These are phyloP conservation scores for Fraxinus nigra DNA, from an alignment of 305 asterid genomes.

Conservation along the genomic window DNA sequence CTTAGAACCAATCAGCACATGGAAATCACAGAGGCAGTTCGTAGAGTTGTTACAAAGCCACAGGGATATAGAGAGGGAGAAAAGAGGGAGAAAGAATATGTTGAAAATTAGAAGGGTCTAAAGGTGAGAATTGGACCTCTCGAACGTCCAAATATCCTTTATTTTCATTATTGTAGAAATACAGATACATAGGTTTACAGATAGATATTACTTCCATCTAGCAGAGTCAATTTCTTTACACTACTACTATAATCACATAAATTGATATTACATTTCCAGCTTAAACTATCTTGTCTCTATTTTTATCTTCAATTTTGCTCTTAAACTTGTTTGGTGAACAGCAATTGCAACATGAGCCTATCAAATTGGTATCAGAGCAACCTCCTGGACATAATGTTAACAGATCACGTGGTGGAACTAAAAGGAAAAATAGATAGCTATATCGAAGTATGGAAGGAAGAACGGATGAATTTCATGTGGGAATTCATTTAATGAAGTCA, in stretches of 20 bases:
- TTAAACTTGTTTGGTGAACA: neutral
- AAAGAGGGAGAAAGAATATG: neutral
- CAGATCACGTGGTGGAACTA: neutral
- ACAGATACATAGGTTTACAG: neutral
- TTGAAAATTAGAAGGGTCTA: neutral
- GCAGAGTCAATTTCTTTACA: neutral
- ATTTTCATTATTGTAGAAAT: neutral
- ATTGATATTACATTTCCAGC: neutral
- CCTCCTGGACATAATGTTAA: neutral
- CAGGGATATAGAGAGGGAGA: neutral
- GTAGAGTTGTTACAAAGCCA: neutral
- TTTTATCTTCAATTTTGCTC: neutral
- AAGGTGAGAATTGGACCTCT: neutral
- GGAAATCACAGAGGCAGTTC: neutral
- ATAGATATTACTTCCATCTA: neutral
- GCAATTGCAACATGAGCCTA: neutral
- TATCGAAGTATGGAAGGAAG: neutral
- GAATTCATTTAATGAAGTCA: neutral
- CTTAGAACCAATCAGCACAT: neutral
- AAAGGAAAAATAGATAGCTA: neutral
- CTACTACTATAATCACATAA: neutral
- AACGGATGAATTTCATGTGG: neutral
- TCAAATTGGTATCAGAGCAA: neutral
- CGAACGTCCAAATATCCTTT: neutral
- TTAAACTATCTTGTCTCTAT: neutral